A percentile compares a stretch with the other conserved stretches of the same genome.
Evolutionary conservation across 805 yeast species (phyloP).

Genomic region (Candida railenensis): DNA sequence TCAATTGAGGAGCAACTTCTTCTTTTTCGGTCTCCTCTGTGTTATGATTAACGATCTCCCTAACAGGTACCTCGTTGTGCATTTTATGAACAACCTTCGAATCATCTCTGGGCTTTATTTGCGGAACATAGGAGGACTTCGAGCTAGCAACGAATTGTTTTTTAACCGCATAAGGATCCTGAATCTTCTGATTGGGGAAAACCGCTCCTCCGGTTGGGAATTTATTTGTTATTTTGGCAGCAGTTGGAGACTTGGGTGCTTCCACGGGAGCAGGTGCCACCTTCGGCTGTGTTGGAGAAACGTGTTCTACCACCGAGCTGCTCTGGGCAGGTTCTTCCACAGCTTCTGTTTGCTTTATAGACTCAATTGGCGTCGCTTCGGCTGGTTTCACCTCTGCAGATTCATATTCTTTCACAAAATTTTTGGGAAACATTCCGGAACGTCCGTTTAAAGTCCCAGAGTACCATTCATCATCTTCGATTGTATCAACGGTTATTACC

Average conservation of each 20-base stretch:
- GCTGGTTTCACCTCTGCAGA: conserved; percentile 5
- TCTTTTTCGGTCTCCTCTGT: conserved; percentile 35
- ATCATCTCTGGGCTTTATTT: conserved; percentile 39
- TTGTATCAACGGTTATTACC: conserved; percentile 66
- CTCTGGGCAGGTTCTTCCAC: background rate
- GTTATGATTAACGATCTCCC: conserved; percentile 22
- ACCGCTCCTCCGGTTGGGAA: conserved; percentile 17
- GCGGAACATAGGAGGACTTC: conserved; percentile 60
- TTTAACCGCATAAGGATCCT: conserved; percentile 49
- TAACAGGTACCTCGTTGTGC: conserved; percentile 12
- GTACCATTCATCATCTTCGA: conserved; percentile 94
- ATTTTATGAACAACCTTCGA: conserved; percentile 27
- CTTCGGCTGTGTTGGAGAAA: background rate
- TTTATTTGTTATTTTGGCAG: conserved; percentile 32
- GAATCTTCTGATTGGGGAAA: conserved; percentile 30
- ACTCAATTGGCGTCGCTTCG: conserved; percentile 6
- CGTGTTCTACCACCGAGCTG: background rate
- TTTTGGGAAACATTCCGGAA: conserved; percentile 84
- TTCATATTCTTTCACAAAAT: conserved; percentile 56
- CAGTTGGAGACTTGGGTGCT: conserved; percentile 23
- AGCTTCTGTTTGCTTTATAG: background rate
- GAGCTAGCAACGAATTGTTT: conserved; percentile 57
- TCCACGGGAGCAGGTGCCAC: background rate
- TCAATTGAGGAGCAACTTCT: conserved; percentile 69
- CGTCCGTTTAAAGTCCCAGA: conserved; percentile 65